Evolutionary conservation across 352 stramenopile species (phyloP).

Genomic region (Pythium dissotocum): DNA sequence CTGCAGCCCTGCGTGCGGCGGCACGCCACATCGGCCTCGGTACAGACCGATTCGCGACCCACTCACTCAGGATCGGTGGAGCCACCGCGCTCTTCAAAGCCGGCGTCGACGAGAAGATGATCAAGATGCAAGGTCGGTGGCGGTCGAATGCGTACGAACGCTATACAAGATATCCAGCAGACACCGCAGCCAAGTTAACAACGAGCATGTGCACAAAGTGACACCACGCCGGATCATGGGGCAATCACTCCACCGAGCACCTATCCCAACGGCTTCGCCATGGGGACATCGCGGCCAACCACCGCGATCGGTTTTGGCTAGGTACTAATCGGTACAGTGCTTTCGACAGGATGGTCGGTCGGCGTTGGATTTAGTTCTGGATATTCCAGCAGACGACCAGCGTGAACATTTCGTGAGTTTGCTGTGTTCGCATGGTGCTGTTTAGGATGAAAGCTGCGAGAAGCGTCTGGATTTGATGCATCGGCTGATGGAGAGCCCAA

Average conservation of each 20-base stretch:
- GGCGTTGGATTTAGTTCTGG: not conserved
- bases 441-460: not conserved
- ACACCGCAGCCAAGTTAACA: too few species aligned
- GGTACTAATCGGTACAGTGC: not conserved
- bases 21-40: not conserved
- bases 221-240: too few species aligned
- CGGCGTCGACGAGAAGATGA: not conserved
- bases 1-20: not conserved
- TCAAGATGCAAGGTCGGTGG: conserved; percentile 9
- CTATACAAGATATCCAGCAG: not conserved
- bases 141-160: not conserved
- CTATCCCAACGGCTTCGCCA: too few species aligned
- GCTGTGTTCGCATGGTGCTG: not conserved
- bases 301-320: too few species aligned
- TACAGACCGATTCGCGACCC: not conserved
- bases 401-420: not conserved
- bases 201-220: too few species aligned
- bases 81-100: conserved; percentile 6
- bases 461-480: not conserved
- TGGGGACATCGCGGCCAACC: not conserved
- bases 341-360: not conserved
- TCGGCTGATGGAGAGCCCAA: not conserved
- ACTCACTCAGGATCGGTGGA: conserved; percentile 13
- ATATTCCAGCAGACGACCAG: not conserved
- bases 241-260: too few species aligned